Percentiles rank a stretch among this genome's conserved stretches.
Evolutionary conservation across 176 grass and related monocot genomes (phyloP).

Genomic region (Triticum urartu): DNA sequence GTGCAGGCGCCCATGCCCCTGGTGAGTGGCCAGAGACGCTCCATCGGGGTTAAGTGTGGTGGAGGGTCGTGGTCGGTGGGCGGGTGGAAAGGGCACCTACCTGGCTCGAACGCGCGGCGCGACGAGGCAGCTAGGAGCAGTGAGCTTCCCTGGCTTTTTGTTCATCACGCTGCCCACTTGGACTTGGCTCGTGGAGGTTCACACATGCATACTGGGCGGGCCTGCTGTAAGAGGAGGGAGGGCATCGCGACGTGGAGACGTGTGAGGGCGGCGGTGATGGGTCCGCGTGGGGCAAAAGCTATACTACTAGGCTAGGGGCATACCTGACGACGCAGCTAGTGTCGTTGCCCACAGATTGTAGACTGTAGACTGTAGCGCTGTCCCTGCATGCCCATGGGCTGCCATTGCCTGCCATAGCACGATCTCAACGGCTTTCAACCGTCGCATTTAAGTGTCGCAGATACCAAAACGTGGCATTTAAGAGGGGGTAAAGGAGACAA

Average conservation of each 20-base stretch:
- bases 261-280: not conserved
- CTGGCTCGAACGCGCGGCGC: too few relatives aligned
- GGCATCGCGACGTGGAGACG: not conserved
- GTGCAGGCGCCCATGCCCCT: not conserved
- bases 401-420: not conserved
- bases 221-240: too few relatives aligned
- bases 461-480: not conserved
- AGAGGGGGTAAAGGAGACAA: not conserved
- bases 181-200: not conserved
- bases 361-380: not conserved
- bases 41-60: not conserved
- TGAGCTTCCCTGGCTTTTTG: too few relatives aligned
- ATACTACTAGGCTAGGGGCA: not conserved
- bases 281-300: not conserved
- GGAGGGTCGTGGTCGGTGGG: not conserved
- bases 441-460: conserved; percentile 2
- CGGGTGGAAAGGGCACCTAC: not conserved
- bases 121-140: not conserved
- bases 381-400: too few relatives aligned
- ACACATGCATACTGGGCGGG: not conserved
- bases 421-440: conserved; percentile 31
- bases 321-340: not conserved
- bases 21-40: not conserved
- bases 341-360: not conserved
- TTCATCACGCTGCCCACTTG: too few relatives aligned